Base-by-base conservation (phyloP, 2,329 filamentous ascomycete species). In the Uncinocarpus reesii region DNA sequence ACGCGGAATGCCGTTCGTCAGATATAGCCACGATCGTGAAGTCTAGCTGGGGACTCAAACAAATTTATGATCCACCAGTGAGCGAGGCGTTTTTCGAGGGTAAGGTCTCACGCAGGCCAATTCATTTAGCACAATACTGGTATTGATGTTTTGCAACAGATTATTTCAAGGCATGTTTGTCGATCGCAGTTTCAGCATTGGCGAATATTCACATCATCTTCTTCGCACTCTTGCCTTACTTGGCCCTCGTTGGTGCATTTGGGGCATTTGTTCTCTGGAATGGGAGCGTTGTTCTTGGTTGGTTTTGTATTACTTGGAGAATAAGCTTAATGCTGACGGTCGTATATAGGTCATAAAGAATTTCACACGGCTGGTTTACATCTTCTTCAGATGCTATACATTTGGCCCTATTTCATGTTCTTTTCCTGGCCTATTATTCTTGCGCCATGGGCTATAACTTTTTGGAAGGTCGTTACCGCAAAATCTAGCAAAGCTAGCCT, bases 281-380 rank as follows among this genome's bases (percentile, higher is more conserved):
- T 58, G 84, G 85, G 5, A 83, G 89, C 8, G 90, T 98, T 15
- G 92, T 96, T 1, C 77, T 98, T 2, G 89, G 86, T 84, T 69
- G 56, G 72, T 49, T 21, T 26, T 13, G 34, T 7, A 23, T 7
- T 13, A 20, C 29, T 37, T 32, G 15, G 16, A 13, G 52, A 42
- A 23, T 44, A 43, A 20, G 16, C 10, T n/a, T 15, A 5, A 16
- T 52, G 6, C 45, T 47, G 28, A 59, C 71, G 47, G 70, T 48
- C 32, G 1, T 8, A 18, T 18, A 2, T 48, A 87, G 86, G 89
- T 31, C 92, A 98, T 67, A 96, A 95, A 68, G 83, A 86, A 21
- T 95, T 95, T 60, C 92, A 98, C 60, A 75, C 92, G 26, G 88
- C 89, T 0, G 92, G 88, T 1, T 70, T 96, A 10, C 90, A 98